Evolutionary conservation across 108 stramenopile genomes (phyloP), one percentile per base, ranked within the genome.

Genomic region (Cyclotella baltica): DNA sequence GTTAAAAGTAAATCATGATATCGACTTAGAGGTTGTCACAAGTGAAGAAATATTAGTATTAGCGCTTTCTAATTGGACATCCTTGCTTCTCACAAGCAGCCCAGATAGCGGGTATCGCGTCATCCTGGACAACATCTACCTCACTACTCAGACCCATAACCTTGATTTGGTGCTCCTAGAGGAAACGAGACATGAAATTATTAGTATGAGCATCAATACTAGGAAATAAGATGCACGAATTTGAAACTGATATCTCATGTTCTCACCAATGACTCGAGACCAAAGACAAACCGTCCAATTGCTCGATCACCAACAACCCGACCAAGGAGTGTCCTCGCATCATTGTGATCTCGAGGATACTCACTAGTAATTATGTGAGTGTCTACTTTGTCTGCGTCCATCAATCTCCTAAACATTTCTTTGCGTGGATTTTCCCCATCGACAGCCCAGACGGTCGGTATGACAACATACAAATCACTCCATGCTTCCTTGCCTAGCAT

Each of bases 301-400:
- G 70, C 56, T 43, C 70, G 27, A 71, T 71, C 70, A 29, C 40
- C 70, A 18, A 71, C 70, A 59, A 71, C 57, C 10, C 70, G 70
- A 18, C 70, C 70, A 0, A 71, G 56, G 9, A 71, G 57, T 18
- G 70, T 59, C 23, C 70, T 18, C 19, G 56, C 70, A 10, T 71
- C 70, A 13, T 25, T 35, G 57, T 71, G 25, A 28, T 59, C 34
- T 15, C 70, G 70, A 29, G 70, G 59, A 15, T 38, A 72, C 27
- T 72, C 71, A 16, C 37, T 27, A 16, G 59, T 62, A 19, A 72
- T 72, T 3, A 72, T 59, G 46, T 72, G 71, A n/a, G 58, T 72
- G 20, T 72, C 29, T 0, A 33, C 58, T 30, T 40, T 57, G 31
- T 47, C 71, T 20, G 57, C 25, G 13, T 59, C 40, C 59, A 72